phyloP scores from a whole-genome alignment of 495 filamentous ascomycete species.

The Tuber calosporum region DNA sequence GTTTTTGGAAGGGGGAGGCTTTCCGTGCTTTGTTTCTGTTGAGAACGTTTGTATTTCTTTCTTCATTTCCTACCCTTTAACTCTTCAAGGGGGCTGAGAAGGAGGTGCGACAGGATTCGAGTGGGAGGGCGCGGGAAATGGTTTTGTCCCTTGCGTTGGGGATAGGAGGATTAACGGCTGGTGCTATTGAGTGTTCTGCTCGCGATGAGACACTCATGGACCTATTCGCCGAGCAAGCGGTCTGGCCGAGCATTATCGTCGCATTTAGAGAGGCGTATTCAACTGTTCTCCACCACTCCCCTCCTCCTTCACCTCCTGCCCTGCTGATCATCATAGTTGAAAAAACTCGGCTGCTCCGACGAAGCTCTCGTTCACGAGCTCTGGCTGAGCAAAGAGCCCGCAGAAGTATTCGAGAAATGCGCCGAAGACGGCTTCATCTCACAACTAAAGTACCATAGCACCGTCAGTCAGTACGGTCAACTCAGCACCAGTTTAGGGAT shows the following conservation, averaged over 20 bases:
- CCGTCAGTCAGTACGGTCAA: conserved; percentile 22
- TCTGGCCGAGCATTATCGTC: conserved; percentile 26
- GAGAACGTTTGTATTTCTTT: conserved; percentile 9
- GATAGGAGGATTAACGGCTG: conserved; percentile 15
- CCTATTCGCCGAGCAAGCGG: conserved; percentile 19
- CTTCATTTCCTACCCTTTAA: neutral
- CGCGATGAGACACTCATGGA: conserved; percentile 24
- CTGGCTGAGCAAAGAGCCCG: conserved; percentile 22
- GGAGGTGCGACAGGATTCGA: neutral
- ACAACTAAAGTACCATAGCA: conserved; percentile 16
- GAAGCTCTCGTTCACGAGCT: conserved; percentile 21
- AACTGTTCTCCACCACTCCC: conserved; percentile 7
- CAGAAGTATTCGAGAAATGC: conserved; percentile 26
- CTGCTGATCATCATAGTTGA: conserved; percentile 1
- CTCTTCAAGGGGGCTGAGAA: neutral
- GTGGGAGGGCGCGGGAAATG: conserved; percentile 10
- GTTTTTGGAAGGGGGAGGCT: conserved; percentile 18
- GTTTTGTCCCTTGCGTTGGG: conserved; percentile 9
- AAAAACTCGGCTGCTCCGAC: conserved; percentile 20
- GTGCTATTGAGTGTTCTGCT: conserved; percentile 17
- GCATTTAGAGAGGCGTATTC: conserved; percentile 20
- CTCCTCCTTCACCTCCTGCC: neutral
- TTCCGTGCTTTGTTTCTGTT: conserved; percentile 21
- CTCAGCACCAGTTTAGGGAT: conserved; percentile 15
- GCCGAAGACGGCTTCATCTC: conserved; percentile 22